Evolutionary conservation across 192 early-diverging fungal genomes (phyloP), one percentile per base, ranked within the genome.

Genomic region (Coemansia sp.): DNA sequence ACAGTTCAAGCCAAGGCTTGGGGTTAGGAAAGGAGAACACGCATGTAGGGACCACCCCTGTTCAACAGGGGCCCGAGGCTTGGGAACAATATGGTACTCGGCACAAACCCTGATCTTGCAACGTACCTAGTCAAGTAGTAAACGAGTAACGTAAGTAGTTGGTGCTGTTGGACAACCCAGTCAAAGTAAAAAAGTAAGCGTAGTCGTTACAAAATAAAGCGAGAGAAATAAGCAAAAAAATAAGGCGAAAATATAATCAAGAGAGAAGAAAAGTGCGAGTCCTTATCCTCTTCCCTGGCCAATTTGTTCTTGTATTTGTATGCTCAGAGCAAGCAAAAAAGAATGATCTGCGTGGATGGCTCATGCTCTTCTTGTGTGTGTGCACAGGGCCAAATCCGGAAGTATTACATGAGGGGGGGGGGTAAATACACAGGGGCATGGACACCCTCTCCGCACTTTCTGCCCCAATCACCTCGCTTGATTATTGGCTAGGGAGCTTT

Each of bases 51-150:
- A 3, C 1, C 17, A 19, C 6, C 16, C 17, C n/a, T 4, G 44
- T 47, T 6, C 6, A 47, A 16, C 44, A 21, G 47, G 19, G 19
- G 0, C 19, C 2, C n/a, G 47, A 8, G 44, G 6, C 3, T 49
- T 49, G 6, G 47, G 19, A 23, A 21, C 19, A 9, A 49, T 7
- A 1, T 9, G 8, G 47, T 9, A 19, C 7, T 9, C 47, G 2
- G 8, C 9, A 47, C n/a, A 21, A 7, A 5, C 19, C 7, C 47
- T 49, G 50, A 3, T 10, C 26, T 28, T 17, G 32, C 13, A 16
- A 58, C 30, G 14, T 58, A 58, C 55, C 30, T 58, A 17, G 30
- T 58, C 33, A 17, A 58, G 30, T 58, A 58, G 8, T 58, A 30
- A 32, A 5, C 14, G 55, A 16, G 30, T n/a, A 32, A 33, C 17